Base-by-base conservation (phyloP, 2,329 filamentous ascomycete genomes). In the Dactylellina sp. region DNA sequence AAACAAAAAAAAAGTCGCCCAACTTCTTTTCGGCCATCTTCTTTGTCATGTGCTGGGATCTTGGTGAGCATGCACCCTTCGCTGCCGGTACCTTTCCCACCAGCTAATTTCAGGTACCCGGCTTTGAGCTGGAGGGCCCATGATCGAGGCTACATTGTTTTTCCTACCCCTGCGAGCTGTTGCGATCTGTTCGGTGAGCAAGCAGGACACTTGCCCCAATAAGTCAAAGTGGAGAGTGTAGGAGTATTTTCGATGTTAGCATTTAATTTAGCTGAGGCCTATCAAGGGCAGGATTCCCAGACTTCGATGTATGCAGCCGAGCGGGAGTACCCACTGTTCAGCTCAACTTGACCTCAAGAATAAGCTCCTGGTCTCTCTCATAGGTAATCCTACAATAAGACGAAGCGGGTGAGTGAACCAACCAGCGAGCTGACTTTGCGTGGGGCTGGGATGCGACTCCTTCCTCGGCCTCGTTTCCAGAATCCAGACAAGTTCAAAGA, bases 271-370 rank as follows among this genome's bases (percentile, higher is more conserved):
- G 66, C 50, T 64, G 50, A 64, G 47, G 60, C 66, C 66, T 71
- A 71, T 71, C 66, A 71, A 16, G 66, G 46, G 35, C 66, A 63
- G 66, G 39, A 57, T 56, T 53, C 50, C 66, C 46, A 56, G 49
- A 46, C 18, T 57, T 25, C 39, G 56, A 42, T 39, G 37, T 24
- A 49, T 71, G 66, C 66, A 71, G 66, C 42, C 59, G 66, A 63
- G 66, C 66, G 66, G 66, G 66, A 64, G 62, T 64, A 71, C 59
- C 66, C 66, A 71, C 66, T 63, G 50, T 64, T 71, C 66, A 71
- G 66, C 66, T 71, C 57, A 49, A 52, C 32, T 63, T 55, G 66
- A 28, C 32, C 66, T 64, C 59, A 52, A 71, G 49, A 57, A 60
- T 64, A 64, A 64, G 60, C 66, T 71, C 35, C 60, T 40, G 66